Evolutionary conservation across 2,329 filamentous ascomycete genomes (phyloP), one percentile per base, ranked within the genome.

Genomic region (Colletotrichum falcatum): DNA sequence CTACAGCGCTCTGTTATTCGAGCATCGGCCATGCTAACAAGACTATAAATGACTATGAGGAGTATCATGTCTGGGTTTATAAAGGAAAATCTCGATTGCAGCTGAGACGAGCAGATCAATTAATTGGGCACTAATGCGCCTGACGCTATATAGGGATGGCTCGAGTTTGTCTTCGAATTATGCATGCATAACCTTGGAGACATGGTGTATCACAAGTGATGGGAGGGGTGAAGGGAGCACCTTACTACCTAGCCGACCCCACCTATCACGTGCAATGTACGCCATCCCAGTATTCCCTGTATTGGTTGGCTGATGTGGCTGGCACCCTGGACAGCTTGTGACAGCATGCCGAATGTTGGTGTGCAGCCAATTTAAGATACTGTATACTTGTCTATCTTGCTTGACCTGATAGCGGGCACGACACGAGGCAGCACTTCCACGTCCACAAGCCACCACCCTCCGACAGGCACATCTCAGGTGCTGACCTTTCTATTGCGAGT

Each of bases 311-410:
- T 46, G 9, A 12, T 46, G 20, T 39, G 49, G 37, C 35, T 65
- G 46, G 44, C 39, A 44, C 48, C 44, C 44, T 9, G 30, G 61
- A 58, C 37, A 60, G 66, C 66, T 65, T 70, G 63, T 70, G 67
- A 70, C 63, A 70, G 44, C 56, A 66, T 67, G 51, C 56, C 53
- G 42, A 37, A 61, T 33, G 42, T 49, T 70, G 63, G 55, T 51
- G 35, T 20, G 56, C 56, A 61, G 51, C 67, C 44, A 70, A 70
- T 70, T 70, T 62, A 66, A 66, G 42, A 61, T 66, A 70, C 49
- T 49, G 66, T 63, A 66, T 70, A 70, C 63, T 56, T 70, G 67
- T 70, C 66, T 70, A 66, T 33, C 56, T 61, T 55, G 48, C 35
- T 54, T 33, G 39, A 51, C 26, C 66, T 65, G 28, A 61, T 61